Percentiles rank a stretch among this genome's conserved stretches.
Conservation (phyloP, 257 asterid genomes). For the Solanum dulcamara region DNA sequence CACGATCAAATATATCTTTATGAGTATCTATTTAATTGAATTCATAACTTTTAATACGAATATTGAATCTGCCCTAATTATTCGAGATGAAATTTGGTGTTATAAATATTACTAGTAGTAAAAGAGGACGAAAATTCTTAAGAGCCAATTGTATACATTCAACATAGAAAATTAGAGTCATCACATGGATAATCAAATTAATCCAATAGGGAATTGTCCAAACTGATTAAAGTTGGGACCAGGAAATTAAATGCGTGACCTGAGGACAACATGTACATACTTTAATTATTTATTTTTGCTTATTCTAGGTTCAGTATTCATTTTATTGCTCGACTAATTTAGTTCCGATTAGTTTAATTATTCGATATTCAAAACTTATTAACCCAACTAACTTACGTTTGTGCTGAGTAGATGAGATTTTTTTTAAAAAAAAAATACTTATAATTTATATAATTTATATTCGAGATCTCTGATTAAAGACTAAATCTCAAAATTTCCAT, state of each 20-base stretch:
- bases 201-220: background rate
- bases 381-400: background rate
- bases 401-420: fast-evolving
- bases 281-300: background rate
- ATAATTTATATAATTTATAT: background rate
- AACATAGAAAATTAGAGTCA: background rate
- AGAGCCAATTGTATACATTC: background rate
- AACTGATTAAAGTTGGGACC: background rate
- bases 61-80: background rate
- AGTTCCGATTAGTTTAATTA: background rate
- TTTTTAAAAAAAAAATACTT: background rate
- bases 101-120: background rate
- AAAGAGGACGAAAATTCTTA: background rate
- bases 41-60: too few species aligned
- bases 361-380: background rate
- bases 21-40: too few species aligned
- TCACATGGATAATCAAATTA: background rate
- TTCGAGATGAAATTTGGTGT: background rate
- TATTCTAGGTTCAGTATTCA: fast-evolving
- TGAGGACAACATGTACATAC: background rate
- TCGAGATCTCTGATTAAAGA: background rate
- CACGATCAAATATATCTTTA: too few species aligned
- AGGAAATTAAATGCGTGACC: background rate
- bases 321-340: background rate
- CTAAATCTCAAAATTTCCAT: too few species aligned